Evolutionary conservation across 192 early-diverging fungal species (phyloP), one percentile per base, ranked within the genome.

Genomic region (Gigaspora rosea): DNA sequence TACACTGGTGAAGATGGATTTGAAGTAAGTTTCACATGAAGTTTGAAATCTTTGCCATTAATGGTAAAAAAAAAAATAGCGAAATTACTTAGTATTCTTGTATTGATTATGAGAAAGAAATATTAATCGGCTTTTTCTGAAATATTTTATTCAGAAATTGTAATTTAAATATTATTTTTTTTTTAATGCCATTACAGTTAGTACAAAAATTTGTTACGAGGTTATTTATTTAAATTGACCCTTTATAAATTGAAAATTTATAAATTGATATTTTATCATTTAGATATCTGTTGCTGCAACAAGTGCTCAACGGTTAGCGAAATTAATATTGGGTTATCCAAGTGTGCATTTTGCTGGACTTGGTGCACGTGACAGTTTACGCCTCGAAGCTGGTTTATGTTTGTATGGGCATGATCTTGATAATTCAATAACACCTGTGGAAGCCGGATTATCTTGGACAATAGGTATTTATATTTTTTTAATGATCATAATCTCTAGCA

Each of bases 1-100:
- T 99, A 99, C 87, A 99, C 97, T 73, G 97, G 97, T 73, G 97
- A 99, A 84, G 97, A 99, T 85, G 97, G 97, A 13, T 98, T 99
- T 80, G 97, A 99, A 83, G 91, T 94, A 73, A 41, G 69, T 68
- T 13, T 73, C 12, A 73, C 22, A 70, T 50, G 41, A 6, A 7
- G 7, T 41, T 41, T 2, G 41, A 41, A 41, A 41, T 2, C 3
- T 41, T n/a, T 41, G 41, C 0, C 0, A 7, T 41, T 41, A 41
- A 41, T 41, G 2, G 0, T 7, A 41, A 41, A 27, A 27, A n/a
- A 27, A 27, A 27, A 27, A 41, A 41, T 41, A 20, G 35, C 22
- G 20, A 16, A 27, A 56, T 56, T 0, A 4, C 12, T 56, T 56
- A 1, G 12, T 15, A 18, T 32, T 56, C 6, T 81, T 66, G 16